phyloP scores from a whole-genome alignment of 495 filamentous ascomycete genomes.

The Pseudotulostoma volvatum region DNA sequence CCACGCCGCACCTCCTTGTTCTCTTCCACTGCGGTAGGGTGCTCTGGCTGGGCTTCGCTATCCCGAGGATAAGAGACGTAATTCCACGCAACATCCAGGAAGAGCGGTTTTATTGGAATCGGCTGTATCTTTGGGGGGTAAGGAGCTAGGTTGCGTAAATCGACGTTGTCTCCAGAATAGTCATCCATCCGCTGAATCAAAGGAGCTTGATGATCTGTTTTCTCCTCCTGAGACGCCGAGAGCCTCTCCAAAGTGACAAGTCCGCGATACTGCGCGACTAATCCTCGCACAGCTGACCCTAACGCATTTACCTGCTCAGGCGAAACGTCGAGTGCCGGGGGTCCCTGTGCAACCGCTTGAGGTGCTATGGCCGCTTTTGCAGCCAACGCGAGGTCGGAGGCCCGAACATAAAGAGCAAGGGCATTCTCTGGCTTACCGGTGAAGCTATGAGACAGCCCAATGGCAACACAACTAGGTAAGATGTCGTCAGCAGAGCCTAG shows the following conservation, averaged over 20 bases:
- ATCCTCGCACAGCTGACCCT: conserved; percentile 39
- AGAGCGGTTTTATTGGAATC: conserved; percentile 86
- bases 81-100: conserved; percentile 95
- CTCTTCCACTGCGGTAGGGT: conserved; percentile 23
- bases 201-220: conserved; percentile 24
- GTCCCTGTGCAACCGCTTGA: conserved; percentile 17
- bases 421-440: conserved; percentile 59
- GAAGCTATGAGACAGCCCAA: conserved; percentile 71
- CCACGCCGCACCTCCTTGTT: conserved; percentile 53
- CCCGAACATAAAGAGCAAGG: conserved; percentile 64
- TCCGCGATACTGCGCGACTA: conserved; percentile 63
- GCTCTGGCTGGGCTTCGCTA: conserved; percentile 13
- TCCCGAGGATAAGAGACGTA: conserved; percentile 83
- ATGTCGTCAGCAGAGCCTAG: too few relatives aligned
- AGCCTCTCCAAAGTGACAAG: conserved; percentile 63
- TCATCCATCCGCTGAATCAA: conserved; percentile 57
- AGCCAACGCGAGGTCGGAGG: conserved; percentile 35
- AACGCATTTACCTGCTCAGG: conserved; percentile 38
- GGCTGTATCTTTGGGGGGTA: conserved; percentile 73
- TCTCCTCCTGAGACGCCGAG: conserved; percentile 11
- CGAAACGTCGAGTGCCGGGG: conserved; percentile 44
- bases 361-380: conserved; percentile 20
- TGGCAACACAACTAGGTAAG: conserved; percentile 62
- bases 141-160: conserved; percentile 64
- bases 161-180: conserved; percentile 48